Evolutionary conservation across 169 alveolate species (phyloP).

Genomic region (Cryptosporidium viatorum): DNA sequence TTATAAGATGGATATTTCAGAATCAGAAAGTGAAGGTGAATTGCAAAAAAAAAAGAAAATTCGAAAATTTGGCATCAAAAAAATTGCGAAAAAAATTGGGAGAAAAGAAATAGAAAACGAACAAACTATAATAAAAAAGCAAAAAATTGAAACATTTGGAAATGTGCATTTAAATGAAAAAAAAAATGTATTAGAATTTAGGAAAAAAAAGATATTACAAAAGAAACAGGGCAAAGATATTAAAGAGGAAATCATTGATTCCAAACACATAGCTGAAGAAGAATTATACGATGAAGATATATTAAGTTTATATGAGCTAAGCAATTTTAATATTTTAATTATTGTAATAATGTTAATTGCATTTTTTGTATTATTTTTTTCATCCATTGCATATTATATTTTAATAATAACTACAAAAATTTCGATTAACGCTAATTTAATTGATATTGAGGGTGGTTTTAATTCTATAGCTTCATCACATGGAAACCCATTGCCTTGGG

Average conservation of each 20-base stretch:
- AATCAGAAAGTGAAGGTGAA: conserved; percentile 34
- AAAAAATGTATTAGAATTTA: conserved; percentile 29
- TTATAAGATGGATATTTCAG: conserved; percentile 50
- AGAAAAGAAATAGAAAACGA: conserved; percentile 30
- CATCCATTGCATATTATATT: conserved; percentile 31
- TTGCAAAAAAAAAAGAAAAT: background rate
- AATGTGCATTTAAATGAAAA: conserved; percentile 14
- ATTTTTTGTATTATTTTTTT: conserved; percentile 26
- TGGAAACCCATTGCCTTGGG: conserved; percentile 57
- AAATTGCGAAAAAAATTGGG: conserved; percentile 11
- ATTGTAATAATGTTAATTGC: conserved; percentile 15
- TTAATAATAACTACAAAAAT: conserved; percentile 14
- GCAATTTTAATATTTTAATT: conserved; percentile 12
- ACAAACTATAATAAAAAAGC: background rate
- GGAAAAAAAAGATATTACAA: background rate
- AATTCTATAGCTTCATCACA: conserved; percentile 48
- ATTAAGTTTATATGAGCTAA: conserved; percentile 31
- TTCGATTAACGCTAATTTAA: conserved; percentile 26
- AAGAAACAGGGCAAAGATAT: background rate
- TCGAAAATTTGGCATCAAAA: conserved; percentile 19
- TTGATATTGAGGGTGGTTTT: conserved; percentile 67
- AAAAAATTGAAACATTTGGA: background rate
- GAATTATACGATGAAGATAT: conserved; percentile 63
- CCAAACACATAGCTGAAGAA: conserved; percentile 2
- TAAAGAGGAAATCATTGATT: conserved; percentile 11